phyloP scores from a whole-genome alignment of 306 rosid genomes.

The Leucaena leucocephala region DNA sequence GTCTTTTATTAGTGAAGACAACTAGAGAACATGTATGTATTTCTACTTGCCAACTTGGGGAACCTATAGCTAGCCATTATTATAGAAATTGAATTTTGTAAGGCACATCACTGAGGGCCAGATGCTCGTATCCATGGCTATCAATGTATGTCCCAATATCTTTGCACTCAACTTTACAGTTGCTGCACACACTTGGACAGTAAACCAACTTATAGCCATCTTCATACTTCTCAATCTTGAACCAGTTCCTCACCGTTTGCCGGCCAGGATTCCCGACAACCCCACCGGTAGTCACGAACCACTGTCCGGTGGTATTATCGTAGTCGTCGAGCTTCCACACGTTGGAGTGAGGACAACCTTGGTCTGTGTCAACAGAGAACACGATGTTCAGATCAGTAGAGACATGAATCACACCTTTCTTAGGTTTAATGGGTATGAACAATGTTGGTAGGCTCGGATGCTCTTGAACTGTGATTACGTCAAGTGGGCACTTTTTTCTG shows the following conservation, averaged over 20 bases:
- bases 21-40: too few species aligned
- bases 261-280: conserved; percentile 43
- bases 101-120: conserved; percentile 15
- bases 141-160: conserved; percentile 40
- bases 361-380: conserved; percentile 12
- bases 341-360: conserved; percentile 34
- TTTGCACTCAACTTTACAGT: conserved; percentile 47
- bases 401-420: conserved; percentile 36
- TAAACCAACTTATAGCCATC: conserved; percentile 49
- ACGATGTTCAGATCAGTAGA: conserved; percentile 53
- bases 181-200: conserved; percentile 62
- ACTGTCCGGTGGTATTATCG: conserved; percentile 16
- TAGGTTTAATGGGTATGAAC: conserved; percentile 40
- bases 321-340: conserved; percentile 50
- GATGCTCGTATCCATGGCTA: conserved; percentile 21
- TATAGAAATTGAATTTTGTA: conserved; percentile 20
- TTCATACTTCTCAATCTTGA: conserved; percentile 45
- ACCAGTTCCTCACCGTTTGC: conserved; percentile 42
- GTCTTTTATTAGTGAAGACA: too few species aligned
- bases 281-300: conserved; percentile 44
- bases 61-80: too few species aligned
- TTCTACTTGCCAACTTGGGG: too few species aligned
- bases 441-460: background rate
- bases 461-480: conserved; percentile 42
- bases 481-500: conserved; percentile 42